Base-by-base conservation (phyloP, 2,329 filamentous ascomycete species). In the Magnaporthiopsis incrustans region DNA sequence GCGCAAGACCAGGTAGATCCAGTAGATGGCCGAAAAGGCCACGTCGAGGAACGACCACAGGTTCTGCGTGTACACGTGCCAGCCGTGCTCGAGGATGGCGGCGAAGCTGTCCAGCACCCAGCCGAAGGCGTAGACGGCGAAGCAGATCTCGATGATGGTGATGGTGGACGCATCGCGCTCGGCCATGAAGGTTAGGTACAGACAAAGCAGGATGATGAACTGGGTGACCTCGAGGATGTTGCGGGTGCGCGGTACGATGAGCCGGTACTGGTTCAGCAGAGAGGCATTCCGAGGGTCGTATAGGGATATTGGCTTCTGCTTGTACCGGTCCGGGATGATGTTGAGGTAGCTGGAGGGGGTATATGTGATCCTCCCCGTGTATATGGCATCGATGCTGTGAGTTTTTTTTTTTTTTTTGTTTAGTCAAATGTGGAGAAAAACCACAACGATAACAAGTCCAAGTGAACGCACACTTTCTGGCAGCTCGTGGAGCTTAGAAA, bases 11-110 rank as follows among this genome's bases (percentile, higher is more conserved):
- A 88, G 77, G 71, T 91, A 91, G 60, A 79, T 73, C 25, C 78
- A 74, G 71, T 87, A 91, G 62, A 91, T 87, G 56, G 78, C 71
- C 3, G 84, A 80, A 68, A 90, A 91, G 1, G 84, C 85, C n/a
- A 89, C 81, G 71, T 91, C 89, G 22, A 91, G 80, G 69, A 91
- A 91, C 0, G 87, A 87, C 89, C 88, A 91, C 7, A 91, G 78
- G 68, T 89, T 90, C 72, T 91, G 88, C 0, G 87, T 88, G 68
- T 91, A 89, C 1, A 91, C 88, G 60, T 85, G 82, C 88, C 77
- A 80, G 35, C 78, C 80, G 68, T 90, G 88, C 71, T 89, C 88
- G 14, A 87, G 78, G 57, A 89, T 84, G 2, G 85, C 84, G 1
- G 85, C 83, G 66, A 87, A 78, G 68, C 88, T 85, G 68, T 89